Base-by-base conservation (phyloP, 805 yeast genomes). In the Wickerhamomyces pijperi region DNA sequence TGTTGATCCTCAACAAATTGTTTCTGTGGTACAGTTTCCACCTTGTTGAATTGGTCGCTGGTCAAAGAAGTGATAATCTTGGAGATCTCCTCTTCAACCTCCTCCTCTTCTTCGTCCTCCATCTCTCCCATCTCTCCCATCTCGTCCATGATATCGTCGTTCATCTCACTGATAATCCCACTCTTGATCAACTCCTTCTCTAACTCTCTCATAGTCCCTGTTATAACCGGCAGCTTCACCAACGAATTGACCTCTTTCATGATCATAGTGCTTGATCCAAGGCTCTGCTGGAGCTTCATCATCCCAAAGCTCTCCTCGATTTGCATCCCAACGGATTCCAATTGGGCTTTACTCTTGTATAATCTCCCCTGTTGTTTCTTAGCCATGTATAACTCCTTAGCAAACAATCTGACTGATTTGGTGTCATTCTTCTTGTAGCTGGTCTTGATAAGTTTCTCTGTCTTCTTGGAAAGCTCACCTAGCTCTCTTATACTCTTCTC, bases 101-200 rank as follows among this genome's bases (percentile, higher is more conserved):
- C 82, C 16, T 78, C 80, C 40, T 82, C 90, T 33, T 72, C 80
- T 33, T 74, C 68, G 42, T 76, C 83, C 15, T 73, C 81, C 36
- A 72, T 80, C 42, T 76, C 83, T 16, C 73, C 81, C 36, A 72
- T 80, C 23, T 78, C 85, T 17, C 72, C 78, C 42, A 74, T 61
- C 37, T 67, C 60, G 43, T 88, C 97, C 43, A 90, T 67, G 45
- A 84, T 77, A 54, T 92, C 99, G 41, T 83, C 86, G 55, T 88
- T 79, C 97, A 92, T 92, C 55, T 92, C 98, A 48, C 84, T 85
- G 39, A 92, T 86, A 35, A 92, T 73, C 0, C 92, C 92, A 12
- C 83, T 74, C 58, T 80, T 82, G 75, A 83, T 78, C 50, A 90
- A 68, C 60, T 92, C 99, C 53, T 74, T 79, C 43, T 90, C 83